Evolutionary conservation across 441 rosid species (phyloP).

Genomic region (Erodium chrysanthum): DNA sequence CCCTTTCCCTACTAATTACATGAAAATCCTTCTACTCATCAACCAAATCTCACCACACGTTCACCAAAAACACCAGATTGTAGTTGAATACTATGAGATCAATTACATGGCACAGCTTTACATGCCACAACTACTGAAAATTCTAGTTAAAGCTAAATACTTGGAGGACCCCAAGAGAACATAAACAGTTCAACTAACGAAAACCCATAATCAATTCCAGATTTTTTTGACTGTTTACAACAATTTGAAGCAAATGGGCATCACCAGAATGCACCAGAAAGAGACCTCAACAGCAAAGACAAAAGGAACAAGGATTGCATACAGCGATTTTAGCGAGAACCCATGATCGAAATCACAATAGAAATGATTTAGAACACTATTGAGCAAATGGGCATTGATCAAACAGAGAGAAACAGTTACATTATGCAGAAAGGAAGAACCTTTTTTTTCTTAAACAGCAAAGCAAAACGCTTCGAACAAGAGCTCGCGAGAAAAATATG

Average conservation of each 20-base stretch:
- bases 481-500: constrained; percentile 7
- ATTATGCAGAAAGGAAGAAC: constrained; percentile 23
- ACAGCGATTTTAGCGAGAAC: constrained; percentile 32
- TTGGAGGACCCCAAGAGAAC: constrained; percentile 8
- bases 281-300: constrained; percentile 10
- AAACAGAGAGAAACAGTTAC: constrained; percentile 30
- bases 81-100: constrained; percentile 15
- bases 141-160: constrained; percentile 18
- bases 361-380: constrained; percentile 15
- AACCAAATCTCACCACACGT: constrained; percentile 31
- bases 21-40: constrained; percentile 22
- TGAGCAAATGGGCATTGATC: constrained; percentile 25
- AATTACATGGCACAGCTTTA: constrained; percentile 32
- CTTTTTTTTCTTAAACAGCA: constrained; percentile 12
- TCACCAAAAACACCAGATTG: constrained; percentile 17
- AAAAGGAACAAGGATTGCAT: constrained; percentile 6
- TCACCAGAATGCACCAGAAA: constrained; percentile 14
- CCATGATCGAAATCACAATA: constrained; percentile 27
- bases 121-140: constrained; percentile 19
- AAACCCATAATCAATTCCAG: constrained; percentile 30
- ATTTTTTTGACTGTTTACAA: constrained; percentile 22
- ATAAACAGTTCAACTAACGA: constrained; percentile 32
- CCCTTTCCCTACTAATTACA: constrained; percentile 20
- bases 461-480: constrained; percentile 1
- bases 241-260: constrained; percentile 34